Evolutionary conservation across 2,329 filamentous ascomycete genomes (phyloP), one percentile per base, ranked within the genome.

Genomic region (Rosellinia necatrix): DNA sequence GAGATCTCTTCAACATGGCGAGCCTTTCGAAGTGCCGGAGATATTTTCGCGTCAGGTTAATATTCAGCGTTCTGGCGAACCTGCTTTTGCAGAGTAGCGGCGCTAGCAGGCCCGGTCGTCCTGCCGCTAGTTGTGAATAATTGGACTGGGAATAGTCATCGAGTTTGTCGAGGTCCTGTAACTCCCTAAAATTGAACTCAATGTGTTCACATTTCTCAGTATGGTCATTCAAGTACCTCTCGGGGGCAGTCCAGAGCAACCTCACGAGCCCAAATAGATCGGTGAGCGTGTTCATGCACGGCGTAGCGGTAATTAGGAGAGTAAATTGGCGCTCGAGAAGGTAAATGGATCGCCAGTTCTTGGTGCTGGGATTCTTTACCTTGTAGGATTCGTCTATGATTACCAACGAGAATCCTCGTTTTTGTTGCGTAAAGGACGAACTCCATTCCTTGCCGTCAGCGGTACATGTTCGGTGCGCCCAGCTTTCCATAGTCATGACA

Each of bases 381-480:
- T 67, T 69, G 41, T 69, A 62, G 1, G 68, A 67, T 34, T 70
- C 68, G 25, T 71, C 68, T 1, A 70, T 66, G 2, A 68, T 61
- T 3, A 71, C 62, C 5, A 69, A 49, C 3, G 68, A 71, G 42
- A 69, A 69, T 4, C 32, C 13, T 6, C 67, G 59, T 7, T 44
- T 52, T 5, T 12, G 8, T 7, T 58, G 7, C 2, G 63, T 61
- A 29, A 65, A 68, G 3, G 47, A 56, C 1, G 67, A 69, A 9
- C 12, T 27, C 56, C 53, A 65, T 22, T 43, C 35, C 6, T 12
- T 25, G 5, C 48, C 49, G 7, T 53, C 15, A 3, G 40, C 34
- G 3, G 2, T 25, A 34, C 58, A 62, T 0, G 66, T 68, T 34
- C 67, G 63, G 1, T 10, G 3, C 0, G 66, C 42, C 64, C 66